phyloP scores from a whole-genome alignment of 2,329 filamentous ascomycete genomes.

The Malbranchea cinnamomea region DNA sequence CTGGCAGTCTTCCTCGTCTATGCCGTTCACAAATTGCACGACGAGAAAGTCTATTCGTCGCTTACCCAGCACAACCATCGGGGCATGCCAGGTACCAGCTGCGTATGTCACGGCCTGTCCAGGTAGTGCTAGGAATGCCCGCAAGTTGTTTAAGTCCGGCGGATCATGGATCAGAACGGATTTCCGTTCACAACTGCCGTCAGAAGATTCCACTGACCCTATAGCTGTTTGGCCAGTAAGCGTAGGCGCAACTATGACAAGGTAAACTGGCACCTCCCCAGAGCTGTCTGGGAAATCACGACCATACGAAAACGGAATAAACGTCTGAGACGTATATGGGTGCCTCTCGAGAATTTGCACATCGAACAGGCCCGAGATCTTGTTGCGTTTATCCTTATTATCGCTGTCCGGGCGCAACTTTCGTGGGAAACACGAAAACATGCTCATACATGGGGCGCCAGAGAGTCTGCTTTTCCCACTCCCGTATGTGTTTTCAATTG shows the following conservation, averaged over 20 bases:
- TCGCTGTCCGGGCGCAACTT: constrained; percentile 27
- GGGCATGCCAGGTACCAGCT: constrained; percentile 87
- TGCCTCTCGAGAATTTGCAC: constrained; percentile 74
- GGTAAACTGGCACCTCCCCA: constrained; percentile 36
- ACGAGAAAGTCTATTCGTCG: constrained; percentile 72
- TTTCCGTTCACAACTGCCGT: constrained; percentile 7
- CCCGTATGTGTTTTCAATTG: constrained; percentile 53
- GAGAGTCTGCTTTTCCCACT: constrained; percentile 30
- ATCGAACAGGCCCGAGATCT: constrained; percentile 36
- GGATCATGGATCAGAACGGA: constrained; percentile 32
- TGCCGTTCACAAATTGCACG: constrained; percentile 74
- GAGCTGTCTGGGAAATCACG: constrained; percentile 10
- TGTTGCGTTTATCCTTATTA: constrained; percentile 4
- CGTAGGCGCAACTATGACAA: constrained; percentile 80
- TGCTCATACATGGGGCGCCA: constrained; percentile 56
- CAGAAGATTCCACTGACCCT: constrained; percentile 14
- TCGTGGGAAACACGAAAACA: constrained; percentile 74
- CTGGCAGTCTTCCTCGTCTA: constrained; percentile 74
- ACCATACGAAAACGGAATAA: constrained; percentile 50
- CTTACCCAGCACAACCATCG: constrained; percentile 74
- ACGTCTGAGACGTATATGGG: constrained; percentile 88
- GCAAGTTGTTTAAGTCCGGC: constrained; percentile 56
- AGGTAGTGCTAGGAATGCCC: constrained; percentile 64
- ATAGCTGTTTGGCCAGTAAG: constrained; percentile 32
- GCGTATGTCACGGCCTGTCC: constrained; percentile 83